A percentile compares a stretch with the other conserved stretches of the same genome.
Evolutionary conservation across 2,329 filamentous ascomycete genomes (phyloP).

Genomic region (Cercospora beticola): DNA sequence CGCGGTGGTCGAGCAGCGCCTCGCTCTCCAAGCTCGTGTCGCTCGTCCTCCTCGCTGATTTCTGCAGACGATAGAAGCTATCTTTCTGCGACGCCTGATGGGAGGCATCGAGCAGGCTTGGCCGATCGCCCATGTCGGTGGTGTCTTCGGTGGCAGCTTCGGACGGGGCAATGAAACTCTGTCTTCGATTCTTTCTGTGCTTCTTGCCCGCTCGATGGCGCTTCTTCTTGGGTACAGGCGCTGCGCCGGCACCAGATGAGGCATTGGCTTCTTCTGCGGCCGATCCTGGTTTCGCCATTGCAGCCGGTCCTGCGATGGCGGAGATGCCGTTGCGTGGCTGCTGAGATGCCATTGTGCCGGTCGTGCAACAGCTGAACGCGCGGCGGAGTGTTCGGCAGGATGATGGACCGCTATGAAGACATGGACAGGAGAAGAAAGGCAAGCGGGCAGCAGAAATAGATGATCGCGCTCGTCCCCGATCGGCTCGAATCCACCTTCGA

Average conservation of each 20-base stretch:
- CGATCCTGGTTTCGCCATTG: conserved; percentile 18
- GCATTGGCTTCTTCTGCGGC: background rate
- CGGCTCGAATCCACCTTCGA: conserved; percentile 1
- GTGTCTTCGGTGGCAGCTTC: conserved; percentile 54
- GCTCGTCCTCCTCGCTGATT: conserved; percentile 57
- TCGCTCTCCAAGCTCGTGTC: conserved; percentile 88
- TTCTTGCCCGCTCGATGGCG: conserved; percentile 56
- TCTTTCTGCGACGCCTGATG: conserved; percentile 41
- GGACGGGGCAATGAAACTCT: conserved; percentile 71
- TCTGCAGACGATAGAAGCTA: conserved; percentile 55
- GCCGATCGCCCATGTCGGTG: conserved; percentile 51
- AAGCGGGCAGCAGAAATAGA: background rate
- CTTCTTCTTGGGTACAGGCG: conserved; percentile 26
- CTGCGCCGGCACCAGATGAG: conserved; percentile 4
- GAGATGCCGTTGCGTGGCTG: conserved; percentile 7
- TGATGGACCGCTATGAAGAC: background rate
- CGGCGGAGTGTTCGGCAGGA: background rate
- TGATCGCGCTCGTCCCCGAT: background rate
- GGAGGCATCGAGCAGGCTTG: conserved; percentile 42
- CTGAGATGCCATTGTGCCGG: conserved; percentile 6
- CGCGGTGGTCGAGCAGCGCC: conserved; percentile 78
- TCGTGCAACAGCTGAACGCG: background rate
- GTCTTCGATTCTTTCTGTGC: conserved; percentile 63
- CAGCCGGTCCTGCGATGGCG: conserved; percentile 15
- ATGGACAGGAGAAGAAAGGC: background rate